Evolutionary conservation across 257 asterid genomes (phyloP), one percentile per base, ranked within the genome.

Genomic region (Nemophila menziesii): DNA sequence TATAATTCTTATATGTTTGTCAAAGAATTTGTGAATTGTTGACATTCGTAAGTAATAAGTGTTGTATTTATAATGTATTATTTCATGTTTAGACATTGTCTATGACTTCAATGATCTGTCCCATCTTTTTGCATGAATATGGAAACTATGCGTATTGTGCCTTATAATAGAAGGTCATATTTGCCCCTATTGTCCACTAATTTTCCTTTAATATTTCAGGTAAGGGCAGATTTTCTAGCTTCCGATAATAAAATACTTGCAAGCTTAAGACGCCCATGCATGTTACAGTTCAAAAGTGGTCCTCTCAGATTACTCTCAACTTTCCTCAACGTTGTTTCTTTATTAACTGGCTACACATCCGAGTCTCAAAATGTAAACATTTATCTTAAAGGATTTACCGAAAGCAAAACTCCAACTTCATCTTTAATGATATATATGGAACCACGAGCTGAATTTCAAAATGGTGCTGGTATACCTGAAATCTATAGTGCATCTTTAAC

Each of bases 381-480:
- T 52, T 66, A 27, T 34, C 64, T 83, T 5, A 65, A 41, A 64
- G 92, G 80, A 22, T 73, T 73, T 47, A 57, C 52, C 1, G 86
- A 82, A 68, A 82, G 86, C 16, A 51, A 40, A n/a, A 46, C 12
- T 23, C 95, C 90, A 36, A 89, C 93, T 16, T 67, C 95, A 48
- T 67, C 63, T 64, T 48, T 89, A 47, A 76, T 74, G 67, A 86
- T 84, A 42, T 55, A 49, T 16, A 62, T 84, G 16, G 97, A 80
- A 63, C 93, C 73, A 37, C 71, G 92, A 44, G 95, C 97, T 40
- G 77, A 80, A 62, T 84, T 61, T 56, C 66, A 43, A 17, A 70
- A 68, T 2, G 90, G 86, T 48, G 77, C 71, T 43, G 95, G 95
- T 43, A 64, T 80, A 48, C 98, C 94, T 18, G 93, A 84, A 62